Conservation (phyloP, 2,329 filamentous ascomycete species). For the Dactylellina cionopaga region DNA sequence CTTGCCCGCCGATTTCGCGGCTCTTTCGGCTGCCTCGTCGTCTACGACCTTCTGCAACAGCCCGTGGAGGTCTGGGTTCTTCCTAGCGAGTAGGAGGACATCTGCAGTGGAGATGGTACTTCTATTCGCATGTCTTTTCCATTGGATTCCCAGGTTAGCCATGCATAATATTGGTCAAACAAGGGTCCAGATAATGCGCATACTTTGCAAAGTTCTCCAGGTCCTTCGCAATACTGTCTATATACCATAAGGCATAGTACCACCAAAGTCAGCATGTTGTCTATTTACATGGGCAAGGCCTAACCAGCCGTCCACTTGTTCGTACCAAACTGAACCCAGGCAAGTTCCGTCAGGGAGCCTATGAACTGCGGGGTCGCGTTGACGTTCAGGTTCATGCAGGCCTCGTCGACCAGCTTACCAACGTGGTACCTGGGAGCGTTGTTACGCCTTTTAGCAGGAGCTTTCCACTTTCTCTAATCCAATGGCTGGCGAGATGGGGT, state of each 20-base stretch:
- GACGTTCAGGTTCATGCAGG: conserved; percentile 75
- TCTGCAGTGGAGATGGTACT: conserved; percentile 84
- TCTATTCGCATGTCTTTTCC: conserved; percentile 78
- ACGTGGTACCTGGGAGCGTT: conserved; percentile 86
- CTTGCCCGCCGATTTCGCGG: conserved; percentile 43
- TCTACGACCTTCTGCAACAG: conserved; percentile 78
- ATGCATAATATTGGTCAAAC: not conserved
- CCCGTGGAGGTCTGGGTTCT: conserved; percentile 83
- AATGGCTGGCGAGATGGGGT: not conserved
- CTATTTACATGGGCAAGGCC: conserved; percentile 9
- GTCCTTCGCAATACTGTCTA: conserved; percentile 69
- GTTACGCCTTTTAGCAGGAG: conserved; percentile 60
- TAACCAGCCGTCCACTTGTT: not conserved
- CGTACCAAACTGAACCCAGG: conserved; percentile 85
- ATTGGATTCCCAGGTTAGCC: conserved; percentile 60
- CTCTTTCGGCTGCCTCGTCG: conserved; percentile 65
- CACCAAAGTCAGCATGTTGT: conserved; percentile 3
- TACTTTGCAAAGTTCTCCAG: conserved; percentile 72
- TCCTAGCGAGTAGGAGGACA: conserved; percentile 83
- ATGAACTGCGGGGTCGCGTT: conserved; percentile 95
- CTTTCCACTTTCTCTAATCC: not conserved
- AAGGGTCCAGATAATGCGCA: conserved; percentile 31
- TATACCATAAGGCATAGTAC: conserved; percentile 7
- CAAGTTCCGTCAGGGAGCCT: conserved; percentile 82
- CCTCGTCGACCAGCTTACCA: conserved; percentile 87